Evolutionary conservation across 2,329 filamentous ascomycete species (phyloP), one percentile per base, ranked within the genome.

Genomic region (Moelleriella libera): DNA sequence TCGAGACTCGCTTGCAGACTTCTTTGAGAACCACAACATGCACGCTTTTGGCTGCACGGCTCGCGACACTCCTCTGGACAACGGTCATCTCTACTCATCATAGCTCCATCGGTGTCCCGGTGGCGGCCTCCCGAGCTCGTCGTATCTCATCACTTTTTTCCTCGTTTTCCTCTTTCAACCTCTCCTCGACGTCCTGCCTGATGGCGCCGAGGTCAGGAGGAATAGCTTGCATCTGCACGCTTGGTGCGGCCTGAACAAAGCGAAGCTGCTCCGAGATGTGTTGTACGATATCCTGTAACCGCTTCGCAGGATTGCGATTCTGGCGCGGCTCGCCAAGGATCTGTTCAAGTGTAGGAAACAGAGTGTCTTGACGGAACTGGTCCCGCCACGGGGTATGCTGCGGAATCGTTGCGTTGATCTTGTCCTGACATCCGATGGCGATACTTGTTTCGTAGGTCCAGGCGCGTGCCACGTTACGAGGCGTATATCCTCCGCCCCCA

Each of bases 361-460:
- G 76, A 29, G 83, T 88, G 52, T 92, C 85, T 41, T 88, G 83
- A 44, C 85, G 80, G 66, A 98, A 98, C 52, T 94, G 88, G 52
- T 86, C 82, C 49, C 88, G 80, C 72, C 90, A 94, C 0, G 88
- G 86, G 6, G 90, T 80, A 57, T 94, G 82, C 37, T 77, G 67
- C 0, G 92, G 90, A 30, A 97, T 82, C 10, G 79, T 75, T 14
- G 83, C 76, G 60, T 73, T 69, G 52, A 96, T 82, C 49, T 78
- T 76, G 52, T 83, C 74, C 50, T 84, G 74, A 49, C 80, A 81
- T 54, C 82, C 81, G 52, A 94, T 85, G 50, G 88, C 88, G 55
- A 97, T 87, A 51, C 85, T 85, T 10, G 92, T 98, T 68, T 98
- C 92, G 66, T 94, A 90, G 29, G 89, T 88, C 92, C 92, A 98